These are phyloP conservation scores for Xylaria arbuscula DNA, from an alignment of 2,329 filamentous ascomycete genomes.

Conservation along the genomic window DNA sequence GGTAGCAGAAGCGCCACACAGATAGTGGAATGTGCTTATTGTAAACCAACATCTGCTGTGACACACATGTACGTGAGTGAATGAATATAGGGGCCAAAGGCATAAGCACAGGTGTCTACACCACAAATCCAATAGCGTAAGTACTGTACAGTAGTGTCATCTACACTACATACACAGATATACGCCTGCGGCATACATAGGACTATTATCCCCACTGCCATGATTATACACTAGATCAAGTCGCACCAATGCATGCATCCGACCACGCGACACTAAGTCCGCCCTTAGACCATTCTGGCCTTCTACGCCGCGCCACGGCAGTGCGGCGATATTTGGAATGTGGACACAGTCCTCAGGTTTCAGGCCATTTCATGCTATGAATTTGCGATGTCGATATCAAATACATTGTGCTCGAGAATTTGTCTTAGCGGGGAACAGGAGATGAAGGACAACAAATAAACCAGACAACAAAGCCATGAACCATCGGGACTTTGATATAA, in stretches of 20 bases:
- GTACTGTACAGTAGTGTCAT: not conserved
- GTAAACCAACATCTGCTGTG: not conserved
- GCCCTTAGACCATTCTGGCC: not conserved
- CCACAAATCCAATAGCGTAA: not conserved
- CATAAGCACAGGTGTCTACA: not conserved
- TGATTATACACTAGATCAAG: not conserved
- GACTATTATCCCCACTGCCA: not conserved
- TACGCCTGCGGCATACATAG: not conserved
- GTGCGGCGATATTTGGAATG: conserved; percentile 36
- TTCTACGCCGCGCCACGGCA: not conserved
- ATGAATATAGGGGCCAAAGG: not conserved
- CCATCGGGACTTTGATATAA: not conserved
- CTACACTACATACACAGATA: not conserved
- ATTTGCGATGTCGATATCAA: conserved; percentile 32
- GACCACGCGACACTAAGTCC: conserved; percentile 3
- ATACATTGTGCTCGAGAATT: conserved; percentile 16
- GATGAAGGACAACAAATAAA: not conserved
- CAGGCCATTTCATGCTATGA: conserved; percentile 12
- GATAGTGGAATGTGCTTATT: not conserved
- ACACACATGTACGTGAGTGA: not conserved
- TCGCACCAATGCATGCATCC: not conserved
- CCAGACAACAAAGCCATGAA: not conserved
- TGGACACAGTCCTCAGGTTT: conserved; percentile 14
- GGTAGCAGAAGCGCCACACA: not conserved
- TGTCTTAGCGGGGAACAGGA: conserved; percentile 2